Conservation (phyloP, 2,329 filamentous ascomycete genomes). For the Ciborinia camelliae region DNA sequence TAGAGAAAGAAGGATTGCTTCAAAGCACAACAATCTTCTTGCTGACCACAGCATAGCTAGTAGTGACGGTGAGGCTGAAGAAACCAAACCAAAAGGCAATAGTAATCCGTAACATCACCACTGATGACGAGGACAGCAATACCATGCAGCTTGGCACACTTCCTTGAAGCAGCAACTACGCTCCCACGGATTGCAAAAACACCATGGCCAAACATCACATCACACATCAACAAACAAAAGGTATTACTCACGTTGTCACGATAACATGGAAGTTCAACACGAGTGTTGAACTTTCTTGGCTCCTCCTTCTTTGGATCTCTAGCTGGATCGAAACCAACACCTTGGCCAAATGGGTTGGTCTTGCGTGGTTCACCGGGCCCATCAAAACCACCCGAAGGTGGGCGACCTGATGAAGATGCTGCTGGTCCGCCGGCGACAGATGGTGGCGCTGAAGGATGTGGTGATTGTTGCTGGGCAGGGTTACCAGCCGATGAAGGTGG, state of each 20-base stretch:
- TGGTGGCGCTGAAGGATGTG: neutral
- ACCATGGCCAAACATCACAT: neutral
- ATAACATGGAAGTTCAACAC: conserved; percentile 47
- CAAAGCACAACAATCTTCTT: neutral
- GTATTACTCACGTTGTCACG: conserved; percentile 13
- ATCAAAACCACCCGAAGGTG: conserved; percentile 7
- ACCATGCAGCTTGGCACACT: neutral
- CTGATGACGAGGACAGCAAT: too few relatives aligned
- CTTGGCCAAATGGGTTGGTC: conserved; percentile 23
- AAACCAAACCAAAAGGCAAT: neutral
- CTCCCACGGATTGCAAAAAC: neutral
- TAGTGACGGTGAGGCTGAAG: neutral
- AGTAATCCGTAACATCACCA: neutral
- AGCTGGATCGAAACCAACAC: conserved; percentile 47
- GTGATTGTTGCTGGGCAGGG: neutral
- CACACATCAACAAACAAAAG: neutral
- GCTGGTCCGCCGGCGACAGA: neutral
- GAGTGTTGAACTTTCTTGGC: conserved; percentile 40
- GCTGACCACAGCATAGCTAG: neutral
- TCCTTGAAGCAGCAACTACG: conserved; percentile 5
- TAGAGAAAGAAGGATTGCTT: neutral
- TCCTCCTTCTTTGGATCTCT: conserved; percentile 25
- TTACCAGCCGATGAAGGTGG: neutral
- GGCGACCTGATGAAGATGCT: neutral
- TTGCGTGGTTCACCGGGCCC: conserved; percentile 11